Base-by-base conservation (phyloP, 2,329 filamentous ascomycete genomes). In the Fusarium mangiferae region DNA sequence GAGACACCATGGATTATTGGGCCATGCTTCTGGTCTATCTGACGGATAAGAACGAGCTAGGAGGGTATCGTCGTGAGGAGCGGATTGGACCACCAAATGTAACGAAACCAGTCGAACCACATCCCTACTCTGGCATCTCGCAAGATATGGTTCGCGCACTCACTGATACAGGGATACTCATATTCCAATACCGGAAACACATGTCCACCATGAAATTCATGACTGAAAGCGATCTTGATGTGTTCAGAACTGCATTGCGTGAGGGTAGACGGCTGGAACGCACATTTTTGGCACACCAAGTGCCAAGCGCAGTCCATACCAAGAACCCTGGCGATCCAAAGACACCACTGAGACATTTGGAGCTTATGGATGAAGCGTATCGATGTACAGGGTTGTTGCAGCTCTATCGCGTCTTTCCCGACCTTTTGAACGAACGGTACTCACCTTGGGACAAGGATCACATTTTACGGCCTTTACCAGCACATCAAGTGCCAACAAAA, bases 1-100 rank as follows among this genome's bases (percentile, higher is more conserved):
- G 13, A n/a, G 39, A 51, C 6, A 66, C 62, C 1, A 39, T 66
- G 59, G 62, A 66, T 14, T 66, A 66, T 17, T 66, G 62, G 62
- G 46, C 46, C 3, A 66, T 66, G 62, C 39, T 66, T 7, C 39
- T 66, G 6, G 59, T 35, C 30, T 66, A 54, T 15, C 46, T 66
- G 9, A 64, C 59, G 2, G 62, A 63, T 8, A 55, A 22, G 13
- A 39, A 66, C 3, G 11, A 45, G 2, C 10, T 54, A 3, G n/a
- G 48, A 7, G 7, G 18, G 6, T 15, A 57, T 22, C 56, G 17
- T 35, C 33, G 30, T 36, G n/a, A 35, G 10, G 55, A 15, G 14
- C 22, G 22, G 3, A 7, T 24, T 7, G 22, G 18, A 3, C 18
- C 45, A 8, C 6, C 6, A 20, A 26, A 54, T 24, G 3, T 54